phyloP scores from a whole-genome alignment of 2,329 filamentous ascomycete genomes.

The Lachnellula occidentalis region DNA sequence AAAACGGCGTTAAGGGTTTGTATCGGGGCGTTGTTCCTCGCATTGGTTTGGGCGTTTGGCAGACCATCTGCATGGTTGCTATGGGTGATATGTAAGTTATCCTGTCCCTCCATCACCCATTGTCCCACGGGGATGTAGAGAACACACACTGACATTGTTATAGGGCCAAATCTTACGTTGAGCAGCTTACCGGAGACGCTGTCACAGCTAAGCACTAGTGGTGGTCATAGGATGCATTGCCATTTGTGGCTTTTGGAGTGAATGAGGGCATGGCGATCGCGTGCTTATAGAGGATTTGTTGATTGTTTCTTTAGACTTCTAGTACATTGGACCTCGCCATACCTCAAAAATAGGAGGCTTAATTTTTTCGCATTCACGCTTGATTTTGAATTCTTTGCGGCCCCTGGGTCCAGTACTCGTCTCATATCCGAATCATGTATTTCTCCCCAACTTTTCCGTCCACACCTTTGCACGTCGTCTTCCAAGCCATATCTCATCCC shows the following conservation, averaged over 20 bases:
- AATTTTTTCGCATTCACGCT: too few relatives aligned
- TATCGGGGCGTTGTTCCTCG: constrained; percentile 94
- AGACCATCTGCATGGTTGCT: constrained; percentile 99
- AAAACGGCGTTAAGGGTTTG: constrained; percentile 83
- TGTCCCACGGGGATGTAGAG: neutral
- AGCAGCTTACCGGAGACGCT: constrained; percentile 58
- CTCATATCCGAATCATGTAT: too few relatives aligned
- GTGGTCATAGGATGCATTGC: constrained; percentile 26
- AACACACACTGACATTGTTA: constrained; percentile 29
- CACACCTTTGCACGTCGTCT: too few relatives aligned
- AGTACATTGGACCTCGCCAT: neutral
- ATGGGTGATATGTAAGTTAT: constrained; percentile 87
- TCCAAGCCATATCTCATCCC: too few relatives aligned
- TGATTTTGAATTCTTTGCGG: too few relatives aligned
- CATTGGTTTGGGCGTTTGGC: constrained; percentile 95
- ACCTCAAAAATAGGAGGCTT: too few relatives aligned
- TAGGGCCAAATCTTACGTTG: constrained; percentile 63
- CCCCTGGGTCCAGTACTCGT: too few relatives aligned
- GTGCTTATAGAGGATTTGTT: neutral
- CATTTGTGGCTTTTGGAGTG: neutral
- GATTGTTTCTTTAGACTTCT: neutral
- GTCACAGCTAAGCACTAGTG: constrained; percentile 64
- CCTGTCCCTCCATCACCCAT: constrained; percentile 3
- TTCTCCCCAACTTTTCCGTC: too few relatives aligned
- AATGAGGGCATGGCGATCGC: neutral